A percentile compares a stretch with the other conserved stretches of the same genome.
These are phyloP conservation scores for Globisporangium acanthophoron DNA, from an alignment of 352 stramenopile species.

Conservation along the genomic window DNA sequence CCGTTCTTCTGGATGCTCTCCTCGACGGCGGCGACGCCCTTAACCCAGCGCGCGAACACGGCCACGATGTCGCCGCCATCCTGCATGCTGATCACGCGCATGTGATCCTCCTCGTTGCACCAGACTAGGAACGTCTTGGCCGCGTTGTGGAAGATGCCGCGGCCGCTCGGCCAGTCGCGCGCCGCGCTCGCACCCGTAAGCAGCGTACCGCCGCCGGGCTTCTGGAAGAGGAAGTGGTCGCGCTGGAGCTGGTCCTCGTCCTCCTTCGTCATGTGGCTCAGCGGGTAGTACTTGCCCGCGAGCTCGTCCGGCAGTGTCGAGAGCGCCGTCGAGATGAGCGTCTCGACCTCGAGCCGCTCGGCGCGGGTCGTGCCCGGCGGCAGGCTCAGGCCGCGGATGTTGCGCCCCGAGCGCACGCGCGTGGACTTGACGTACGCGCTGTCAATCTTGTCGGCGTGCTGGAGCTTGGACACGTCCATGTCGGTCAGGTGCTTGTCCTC, in stretches of 20 bases:
- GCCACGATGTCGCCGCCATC: slow-evolving; percentile 87
- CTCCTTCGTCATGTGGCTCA: slow-evolving; percentile 88
- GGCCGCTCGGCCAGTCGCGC: slow-evolving; percentile 89
- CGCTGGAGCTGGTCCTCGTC: slow-evolving; percentile 89
- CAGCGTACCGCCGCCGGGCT: slow-evolving; percentile 85
- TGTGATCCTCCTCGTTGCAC: slow-evolving; percentile 89
- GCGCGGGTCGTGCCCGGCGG: slow-evolving; percentile 81
- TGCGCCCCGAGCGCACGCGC: slow-evolving; percentile 88
- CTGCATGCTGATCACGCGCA: slow-evolving; percentile 87
- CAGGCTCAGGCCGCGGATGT: slow-evolving; percentile 85
- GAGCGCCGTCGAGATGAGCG: slow-evolving; percentile 74
- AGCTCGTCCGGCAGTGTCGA: slow-evolving; percentile 62
- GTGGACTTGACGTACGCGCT: slow-evolving; percentile 88
- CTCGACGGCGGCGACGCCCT: slow-evolving; percentile 74
- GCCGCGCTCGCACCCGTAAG: slow-evolving; percentile 81
- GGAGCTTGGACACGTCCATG: slow-evolving; percentile 73
- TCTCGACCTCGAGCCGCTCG: slow-evolving; percentile 81
- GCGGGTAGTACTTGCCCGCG: slow-evolving; percentile 82
- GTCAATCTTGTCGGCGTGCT: slow-evolving; percentile 49
- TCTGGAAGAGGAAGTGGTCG: slow-evolving; percentile 92
- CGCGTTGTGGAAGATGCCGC: slow-evolving; percentile 92
- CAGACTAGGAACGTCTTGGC: slow-evolving; percentile 88
- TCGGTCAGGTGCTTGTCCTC: slow-evolving; percentile 75
- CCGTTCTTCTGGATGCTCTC: slow-evolving; percentile 70
- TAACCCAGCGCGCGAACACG: slow-evolving; percentile 86